phyloP scores from a whole-genome alignment of 202 grass and related monocot species.

The Digitaria exilis region DNA sequence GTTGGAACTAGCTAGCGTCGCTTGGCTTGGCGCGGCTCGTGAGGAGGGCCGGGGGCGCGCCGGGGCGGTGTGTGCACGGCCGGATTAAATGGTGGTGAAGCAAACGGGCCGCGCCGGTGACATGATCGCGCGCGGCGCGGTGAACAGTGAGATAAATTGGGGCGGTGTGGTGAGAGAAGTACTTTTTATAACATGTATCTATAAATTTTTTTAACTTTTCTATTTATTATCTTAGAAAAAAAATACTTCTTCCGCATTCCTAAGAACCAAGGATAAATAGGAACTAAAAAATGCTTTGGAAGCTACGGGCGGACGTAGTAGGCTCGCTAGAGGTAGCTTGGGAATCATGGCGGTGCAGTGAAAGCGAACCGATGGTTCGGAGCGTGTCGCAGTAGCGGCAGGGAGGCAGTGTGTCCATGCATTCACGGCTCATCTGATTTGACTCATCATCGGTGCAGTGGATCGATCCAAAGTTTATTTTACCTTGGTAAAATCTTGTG shows the following conservation, averaged over 20 bases:
- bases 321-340: neutral
- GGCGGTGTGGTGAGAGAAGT: no score
- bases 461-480: neutral
- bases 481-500: neutral
- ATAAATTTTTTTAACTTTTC: no score
- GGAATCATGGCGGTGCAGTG: conserved; percentile 14
- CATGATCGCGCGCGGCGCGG: conserved; percentile 6
- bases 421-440: neutral
- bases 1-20: no score
- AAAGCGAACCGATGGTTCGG: conserved; percentile 20
- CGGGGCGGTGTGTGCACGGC: no score
- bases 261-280: no score
- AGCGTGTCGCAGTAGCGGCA: conserved; percentile 6
- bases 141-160: neutral
- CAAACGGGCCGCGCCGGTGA: neutral
- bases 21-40: neutral
- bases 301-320: neutral
- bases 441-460: conserved; percentile 5
- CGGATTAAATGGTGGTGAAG: neutral
- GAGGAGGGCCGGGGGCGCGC: no score
- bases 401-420: neutral
- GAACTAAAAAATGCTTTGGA: no score
- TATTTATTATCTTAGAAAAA: no score
- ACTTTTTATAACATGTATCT: no score
- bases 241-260: no score